These are phyloP conservation scores for Cytospora schulzeri DNA, from an alignment of 2,329 filamentous ascomycete genomes.

Conservation along the genomic window DNA sequence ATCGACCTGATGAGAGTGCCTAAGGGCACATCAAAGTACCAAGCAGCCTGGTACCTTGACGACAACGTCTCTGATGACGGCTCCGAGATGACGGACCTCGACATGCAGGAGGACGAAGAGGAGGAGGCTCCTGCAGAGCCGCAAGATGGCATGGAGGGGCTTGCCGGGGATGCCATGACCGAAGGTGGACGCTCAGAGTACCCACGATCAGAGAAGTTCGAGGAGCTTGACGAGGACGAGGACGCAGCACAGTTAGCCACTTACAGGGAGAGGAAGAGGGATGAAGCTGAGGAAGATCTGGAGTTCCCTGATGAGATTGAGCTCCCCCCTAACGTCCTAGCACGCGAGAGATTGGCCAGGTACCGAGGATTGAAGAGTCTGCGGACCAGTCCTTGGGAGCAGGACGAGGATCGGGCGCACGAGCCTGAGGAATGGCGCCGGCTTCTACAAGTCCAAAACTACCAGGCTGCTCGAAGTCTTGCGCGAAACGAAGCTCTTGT, in stretches of 20 bases:
- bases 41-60: slow-evolving; percentile 87
- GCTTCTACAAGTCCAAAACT: slow-evolving; percentile 85
- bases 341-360: slow-evolving; percentile 79
- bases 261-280: slow-evolving; percentile 76
- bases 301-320: slow-evolving; percentile 99
- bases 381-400: slow-evolving; percentile 85
- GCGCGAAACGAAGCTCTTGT: slow-evolving; percentile 79
- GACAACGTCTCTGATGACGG: slow-evolving; percentile 78
- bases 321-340: slow-evolving; percentile 82
- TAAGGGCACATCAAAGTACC: slow-evolving; percentile 89
- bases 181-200: slow-evolving; percentile 86
- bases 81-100: slow-evolving; percentile 75
- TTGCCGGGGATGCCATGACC: slow-evolving; percentile 67
- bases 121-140: slow-evolving; percentile 62
- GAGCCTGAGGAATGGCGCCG: slow-evolving; percentile 90
- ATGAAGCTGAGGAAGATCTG: slow-evolving; percentile 84
- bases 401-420: slow-evolving; percentile 80
- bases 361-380: slow-evolving; percentile 93
- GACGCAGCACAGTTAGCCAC: slow-evolving; percentile 75
- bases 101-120: slow-evolving; percentile 60
- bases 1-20: slow-evolving; percentile 72
- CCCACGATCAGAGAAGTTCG: slow-evolving; percentile 89
- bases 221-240: slow-evolving; percentile 81
- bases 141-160: slow-evolving; percentile 80
- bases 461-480: slow-evolving; percentile 78